These are phyloP conservation scores for Plasmodium yoelii DNA, from an alignment of 169 alveolate species.

Conservation along the genomic window DNA sequence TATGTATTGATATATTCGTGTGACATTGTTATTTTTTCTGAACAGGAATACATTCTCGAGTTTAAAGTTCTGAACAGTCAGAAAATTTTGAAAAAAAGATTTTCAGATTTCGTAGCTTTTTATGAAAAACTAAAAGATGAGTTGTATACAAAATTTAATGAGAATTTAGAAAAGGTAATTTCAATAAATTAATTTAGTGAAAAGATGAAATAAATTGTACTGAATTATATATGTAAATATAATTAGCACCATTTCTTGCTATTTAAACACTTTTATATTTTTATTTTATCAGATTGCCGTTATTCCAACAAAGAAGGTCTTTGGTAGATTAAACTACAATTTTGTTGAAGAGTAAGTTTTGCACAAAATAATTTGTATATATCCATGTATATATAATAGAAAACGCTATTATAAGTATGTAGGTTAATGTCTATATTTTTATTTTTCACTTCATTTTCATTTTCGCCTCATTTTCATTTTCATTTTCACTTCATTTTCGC, in stretches of 20 bases:
- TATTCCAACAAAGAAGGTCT: constrained; percentile 45
- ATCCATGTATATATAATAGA: background rate
- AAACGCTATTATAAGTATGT: too few relatives aligned
- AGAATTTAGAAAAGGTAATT: constrained; percentile 32
- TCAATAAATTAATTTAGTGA: background rate
- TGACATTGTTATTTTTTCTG: background rate
- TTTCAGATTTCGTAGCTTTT: constrained; percentile 47
- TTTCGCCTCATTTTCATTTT: too few relatives aligned
- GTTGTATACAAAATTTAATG: constrained; percentile 29
- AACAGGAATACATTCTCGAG: constrained; percentile 61
- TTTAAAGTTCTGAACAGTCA: constrained; percentile 63
- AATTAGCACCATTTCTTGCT: background rate
- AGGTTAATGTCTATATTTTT: too few relatives aligned
- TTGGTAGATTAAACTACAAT: constrained; percentile 52
- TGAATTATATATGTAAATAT: too few relatives aligned
- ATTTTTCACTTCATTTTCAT: too few relatives aligned
- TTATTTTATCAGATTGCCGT: constrained; percentile 20
- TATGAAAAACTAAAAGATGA: constrained; percentile 39
- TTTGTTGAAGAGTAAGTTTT: constrained; percentile 59
- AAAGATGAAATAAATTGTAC: background rate
- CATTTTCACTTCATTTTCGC: too few relatives aligned
- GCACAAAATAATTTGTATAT: background rate
- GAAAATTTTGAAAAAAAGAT: constrained; percentile 52
- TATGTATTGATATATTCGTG: background rate
- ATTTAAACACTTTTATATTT: background rate